Evolutionary conservation across 805 yeast genomes (phyloP).

Genomic region (Saccharomycopsis capsularis): DNA sequence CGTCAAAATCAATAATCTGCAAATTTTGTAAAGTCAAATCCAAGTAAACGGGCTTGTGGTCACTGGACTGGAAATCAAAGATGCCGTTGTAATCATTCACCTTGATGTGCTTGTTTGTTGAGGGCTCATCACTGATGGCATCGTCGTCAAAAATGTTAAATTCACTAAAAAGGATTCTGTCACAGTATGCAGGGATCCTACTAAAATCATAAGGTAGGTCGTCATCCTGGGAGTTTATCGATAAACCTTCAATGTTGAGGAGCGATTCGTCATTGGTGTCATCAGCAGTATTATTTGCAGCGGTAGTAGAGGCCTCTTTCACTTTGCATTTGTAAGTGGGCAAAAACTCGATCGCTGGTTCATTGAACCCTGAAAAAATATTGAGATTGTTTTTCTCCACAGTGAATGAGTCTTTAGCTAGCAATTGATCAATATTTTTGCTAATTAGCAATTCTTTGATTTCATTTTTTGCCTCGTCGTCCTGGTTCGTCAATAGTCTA

Average conservation of each 20-base stretch:
- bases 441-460: conserved; percentile 28
- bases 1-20: conserved; percentile 32
- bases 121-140: conserved; percentile 20
- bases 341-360: conserved; percentile 39
- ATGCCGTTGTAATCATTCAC: conserved; percentile 25
- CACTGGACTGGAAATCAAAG: conserved; percentile 33
- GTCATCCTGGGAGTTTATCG: conserved; percentile 22
- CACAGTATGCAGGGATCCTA: conserved; percentile 54
- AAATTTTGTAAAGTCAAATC: conserved; percentile 31
- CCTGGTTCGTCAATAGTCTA: conserved; percentile 30
- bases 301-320: not conserved
- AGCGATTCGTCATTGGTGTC: not conserved
- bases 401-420: conserved; percentile 39
- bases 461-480: conserved; percentile 5
- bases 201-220: conserved; percentile 28
- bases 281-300: not conserved
- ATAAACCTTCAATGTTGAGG: conserved; percentile 8
- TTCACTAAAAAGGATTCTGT: conserved; percentile 41
- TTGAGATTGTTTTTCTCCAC: conserved; percentile 30
- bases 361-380: conserved; percentile 40
- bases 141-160: conserved; percentile 25
- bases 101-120: conserved; percentile 27
- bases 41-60: conserved; percentile 47
- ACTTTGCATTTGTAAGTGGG: conserved; percentile 47
- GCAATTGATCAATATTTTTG: conserved; percentile 30